Base-by-base conservation (phyloP, 768 basidiomycete species). In the Rhizopogon vinicolor region DNA sequence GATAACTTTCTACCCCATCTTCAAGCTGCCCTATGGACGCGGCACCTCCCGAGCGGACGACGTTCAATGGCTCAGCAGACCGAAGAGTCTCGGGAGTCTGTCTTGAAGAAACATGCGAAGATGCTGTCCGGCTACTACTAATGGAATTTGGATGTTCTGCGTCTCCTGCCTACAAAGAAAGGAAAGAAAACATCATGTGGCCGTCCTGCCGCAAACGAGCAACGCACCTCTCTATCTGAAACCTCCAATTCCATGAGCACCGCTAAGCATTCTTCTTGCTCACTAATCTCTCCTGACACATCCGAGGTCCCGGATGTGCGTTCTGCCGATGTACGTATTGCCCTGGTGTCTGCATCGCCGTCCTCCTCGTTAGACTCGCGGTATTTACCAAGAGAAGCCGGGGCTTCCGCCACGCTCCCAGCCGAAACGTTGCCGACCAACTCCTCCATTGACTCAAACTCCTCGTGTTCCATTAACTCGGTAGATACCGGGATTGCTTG, bases 261-360 rank as follows among this genome's bases (percentile, higher is more conserved):
- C 3, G 18, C 8, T 12, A 25, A 43, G 35, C 16, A 29, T 29
- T 51, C 45, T 14, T 31, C 44, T 4, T 14, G 14, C 2, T 10
- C 44, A 39, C 55, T 58, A 33, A 40, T 14, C 40, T 10, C 44
- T 8, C 55, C 61, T n/a, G 43, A 64, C 66, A 28, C 53, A 6
- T 18, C 59, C 68, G n/a, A 66, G 55, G 13, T 29, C 28, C 7
- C 41, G 44, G 14, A 22, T 8, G 7, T 18, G 5, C 14, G 29
- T 14, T 14, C 5, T 5, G 35, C 14, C 5, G 10, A 16, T 49
- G 5, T 9, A 8, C 14, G 7, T 10, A 13, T 22, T 37, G 8
- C 5, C 16, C 14, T 37, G 35, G 19, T 49, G 39, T 10, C 14
- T 5, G 25, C 19, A 37, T 2, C 14, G 35, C 18, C 5, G 9